Percentiles rank a stretch among this genome's conserved stretches.
Evolutionary conservation across 148 eudicot genomes (phyloP).

Genomic region (Persicaria maculosa): DNA sequence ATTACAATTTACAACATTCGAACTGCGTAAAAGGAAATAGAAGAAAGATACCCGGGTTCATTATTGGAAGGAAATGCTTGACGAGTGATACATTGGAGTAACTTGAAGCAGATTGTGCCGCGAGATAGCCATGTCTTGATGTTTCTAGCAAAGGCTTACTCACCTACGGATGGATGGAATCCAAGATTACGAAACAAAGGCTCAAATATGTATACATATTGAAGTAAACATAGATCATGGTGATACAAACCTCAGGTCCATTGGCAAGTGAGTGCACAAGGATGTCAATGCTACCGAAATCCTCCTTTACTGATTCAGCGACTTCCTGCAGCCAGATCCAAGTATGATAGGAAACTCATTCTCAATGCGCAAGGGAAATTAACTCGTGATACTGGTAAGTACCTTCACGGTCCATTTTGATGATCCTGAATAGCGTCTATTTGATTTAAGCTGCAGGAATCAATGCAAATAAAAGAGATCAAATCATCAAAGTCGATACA

Average conservation of each 20-base stretch:
- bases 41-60: conserved; percentile 69
- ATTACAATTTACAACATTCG: conserved; percentile 1
- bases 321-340: conserved; percentile 57
- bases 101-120: conserved; percentile 94
- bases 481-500: not conserved
- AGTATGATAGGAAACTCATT: not conserved
- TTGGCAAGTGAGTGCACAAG: conserved; percentile 96
- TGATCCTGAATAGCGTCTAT: conserved; percentile 91
- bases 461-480: conserved; percentile 1
- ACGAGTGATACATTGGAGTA: conserved; percentile 85
- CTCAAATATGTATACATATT: not conserved
- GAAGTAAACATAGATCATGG: not conserved
- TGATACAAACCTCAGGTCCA: conserved; percentile 73
- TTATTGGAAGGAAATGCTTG: conserved; percentile 83
- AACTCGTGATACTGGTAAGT: conserved; percentile 2
- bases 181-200: conserved; percentile 8
- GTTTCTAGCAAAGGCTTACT: conserved; percentile 88
- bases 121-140: conserved; percentile 82
- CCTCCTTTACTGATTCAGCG: conserved; percentile 72
- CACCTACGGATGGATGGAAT: conserved; percentile 38
- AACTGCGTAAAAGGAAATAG: conserved; percentile 8
- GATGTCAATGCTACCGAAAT: conserved; percentile 90
- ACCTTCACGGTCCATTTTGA: conserved; percentile 91
- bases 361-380: too few relatives aligned
- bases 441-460: conserved; percentile 59